These are phyloP conservation scores for Colletotrichum eleusines DNA, from an alignment of 2,329 filamentous ascomycete species.

Conservation along the genomic window DNA sequence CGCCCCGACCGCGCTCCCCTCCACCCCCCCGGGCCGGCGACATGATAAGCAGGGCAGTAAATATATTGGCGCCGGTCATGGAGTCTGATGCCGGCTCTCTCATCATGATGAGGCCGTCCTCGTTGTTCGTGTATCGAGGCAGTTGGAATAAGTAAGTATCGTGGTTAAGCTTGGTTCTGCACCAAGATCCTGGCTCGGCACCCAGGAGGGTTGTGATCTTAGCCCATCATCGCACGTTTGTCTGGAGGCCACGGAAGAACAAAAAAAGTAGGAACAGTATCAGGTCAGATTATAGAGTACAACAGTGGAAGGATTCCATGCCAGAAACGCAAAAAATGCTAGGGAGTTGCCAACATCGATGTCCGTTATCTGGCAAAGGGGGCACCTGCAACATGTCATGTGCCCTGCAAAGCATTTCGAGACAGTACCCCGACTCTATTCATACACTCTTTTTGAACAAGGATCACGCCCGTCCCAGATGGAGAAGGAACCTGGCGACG, in stretches of 20 bases:
- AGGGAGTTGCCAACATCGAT: not conserved
- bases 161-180: not conserved
- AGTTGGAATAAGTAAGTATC: not conserved
- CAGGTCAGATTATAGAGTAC: no score
- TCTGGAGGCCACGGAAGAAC: not conserved
- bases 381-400: not conserved
- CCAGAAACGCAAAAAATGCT: not conserved
- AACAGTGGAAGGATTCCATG: not conserved
- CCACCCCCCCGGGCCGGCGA: not conserved
- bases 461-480: not conserved
- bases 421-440: not conserved
- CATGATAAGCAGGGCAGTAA: not conserved
- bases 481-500: not conserved
- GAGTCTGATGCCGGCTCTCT: no score
- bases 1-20: not conserved
- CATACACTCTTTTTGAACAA: not conserved
- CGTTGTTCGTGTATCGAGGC: not conserved
- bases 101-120: not conserved
- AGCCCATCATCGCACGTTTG: not conserved
- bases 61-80: not conserved
- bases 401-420: not conserved
- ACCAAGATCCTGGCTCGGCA: not conserved
- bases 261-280: not conserved
- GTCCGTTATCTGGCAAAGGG: not conserved
- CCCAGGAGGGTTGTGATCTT: not conserved